Evolutionary conservation across 441 rosid species (phyloP).

Genomic region (Euphorbia celastroides): DNA sequence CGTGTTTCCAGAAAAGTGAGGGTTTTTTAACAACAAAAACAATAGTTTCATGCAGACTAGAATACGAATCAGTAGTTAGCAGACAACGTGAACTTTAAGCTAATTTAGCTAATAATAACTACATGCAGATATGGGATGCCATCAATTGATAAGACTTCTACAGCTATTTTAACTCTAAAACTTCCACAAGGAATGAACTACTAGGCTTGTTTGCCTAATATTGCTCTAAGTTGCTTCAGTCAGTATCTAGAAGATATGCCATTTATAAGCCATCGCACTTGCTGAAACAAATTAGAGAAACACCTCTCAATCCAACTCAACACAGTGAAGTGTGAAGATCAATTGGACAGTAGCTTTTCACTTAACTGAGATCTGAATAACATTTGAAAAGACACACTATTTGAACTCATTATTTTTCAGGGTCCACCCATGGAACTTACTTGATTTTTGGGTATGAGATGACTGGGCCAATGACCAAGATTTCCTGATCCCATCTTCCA

Average conservation of each 20-base stretch:
- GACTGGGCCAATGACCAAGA: constrained; percentile 57
- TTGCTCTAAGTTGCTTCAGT: not conserved
- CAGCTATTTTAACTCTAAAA: not conserved
- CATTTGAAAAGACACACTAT: not conserved
- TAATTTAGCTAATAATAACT: not conserved
- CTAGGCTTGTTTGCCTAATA: not conserved
- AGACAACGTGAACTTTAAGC: not conserved
- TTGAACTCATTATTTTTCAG: not conserved
- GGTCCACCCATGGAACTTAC: constrained; percentile 36
- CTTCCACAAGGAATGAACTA: not conserved
- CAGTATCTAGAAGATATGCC: not conserved
- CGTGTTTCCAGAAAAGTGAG: not conserved
- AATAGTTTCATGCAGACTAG: too few species aligned
- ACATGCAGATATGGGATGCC: not conserved
- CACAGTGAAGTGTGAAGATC: not conserved
- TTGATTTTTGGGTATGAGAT: constrained; percentile 31
- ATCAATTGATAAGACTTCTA: not conserved
- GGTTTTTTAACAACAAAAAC: too few species aligned
- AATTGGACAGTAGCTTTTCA: not conserved
- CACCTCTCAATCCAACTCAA: not conserved
- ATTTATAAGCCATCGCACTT: not conserved
- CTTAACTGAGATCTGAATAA: not conserved
- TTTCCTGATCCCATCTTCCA: constrained; percentile 76
- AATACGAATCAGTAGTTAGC: not conserved
- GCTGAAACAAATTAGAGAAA: not conserved